Conservation (phyloP, 768 basidiomycete species). For the Lentinus tigrinus region DNA sequence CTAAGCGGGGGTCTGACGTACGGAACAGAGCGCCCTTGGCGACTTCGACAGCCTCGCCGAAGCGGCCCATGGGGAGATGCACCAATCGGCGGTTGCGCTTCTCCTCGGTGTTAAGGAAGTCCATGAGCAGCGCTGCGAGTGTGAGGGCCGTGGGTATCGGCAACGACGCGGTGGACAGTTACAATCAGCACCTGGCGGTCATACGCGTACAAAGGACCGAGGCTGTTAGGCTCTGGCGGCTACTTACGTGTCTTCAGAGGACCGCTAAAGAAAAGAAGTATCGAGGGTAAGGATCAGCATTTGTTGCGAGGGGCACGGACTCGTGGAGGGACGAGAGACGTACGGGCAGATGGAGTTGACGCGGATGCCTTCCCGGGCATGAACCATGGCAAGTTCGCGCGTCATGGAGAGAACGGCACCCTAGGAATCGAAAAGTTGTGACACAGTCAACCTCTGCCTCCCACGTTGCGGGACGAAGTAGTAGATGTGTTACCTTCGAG, state of each 20-base stretch:
- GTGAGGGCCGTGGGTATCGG: not conserved
- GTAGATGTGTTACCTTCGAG: slow-evolving; percentile 61
- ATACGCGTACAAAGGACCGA: too few species aligned
- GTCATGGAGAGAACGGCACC: slow-evolving; percentile 99
- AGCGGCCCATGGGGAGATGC: slow-evolving; percentile 94
- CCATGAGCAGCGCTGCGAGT: slow-evolving; percentile 89
- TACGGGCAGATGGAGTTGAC: slow-evolving; percentile 96
- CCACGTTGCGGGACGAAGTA: not conserved
- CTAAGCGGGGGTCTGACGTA: slow-evolving; percentile 42
- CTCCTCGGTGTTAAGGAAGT: slow-evolving; percentile 95
- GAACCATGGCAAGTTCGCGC: slow-evolving; percentile 95
- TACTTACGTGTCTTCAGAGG: slow-evolving; percentile 89
- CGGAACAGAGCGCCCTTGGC: slow-evolving; percentile 92
- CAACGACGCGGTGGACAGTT: not conserved
- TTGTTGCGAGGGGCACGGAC: not conserved
- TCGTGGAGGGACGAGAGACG: slow-evolving; percentile 38
- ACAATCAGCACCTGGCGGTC: too few species aligned
- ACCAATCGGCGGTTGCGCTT: slow-evolving; percentile 89
- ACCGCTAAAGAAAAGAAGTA: slow-evolving; percentile 50
- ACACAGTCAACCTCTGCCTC: not conserved
- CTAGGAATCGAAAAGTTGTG: slow-evolving; percentile 33
- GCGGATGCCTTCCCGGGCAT: slow-evolving; percentile 95
- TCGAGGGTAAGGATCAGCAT: not conserved
- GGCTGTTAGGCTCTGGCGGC: not conserved
- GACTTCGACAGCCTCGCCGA: slow-evolving; percentile 94